phyloP scores from a whole-genome alignment of 192 early-diverging fungal species.

The Dispira simplex region DNA sequence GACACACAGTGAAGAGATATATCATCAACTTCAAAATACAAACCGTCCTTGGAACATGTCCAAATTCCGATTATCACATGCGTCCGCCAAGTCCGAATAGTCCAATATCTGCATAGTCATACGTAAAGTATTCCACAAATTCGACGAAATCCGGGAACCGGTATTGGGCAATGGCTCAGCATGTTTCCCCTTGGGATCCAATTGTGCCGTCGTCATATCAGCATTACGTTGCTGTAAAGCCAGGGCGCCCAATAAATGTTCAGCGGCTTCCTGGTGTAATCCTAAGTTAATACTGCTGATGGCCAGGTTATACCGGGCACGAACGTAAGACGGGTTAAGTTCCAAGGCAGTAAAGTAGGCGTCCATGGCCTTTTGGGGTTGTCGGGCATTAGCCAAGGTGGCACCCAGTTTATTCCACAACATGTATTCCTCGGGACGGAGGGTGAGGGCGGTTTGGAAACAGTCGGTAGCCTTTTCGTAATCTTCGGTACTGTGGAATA shows the following conservation, averaged over 20 bases:
- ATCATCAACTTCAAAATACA: constrained; percentile 48
- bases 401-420: constrained; percentile 97
- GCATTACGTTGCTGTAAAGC: constrained; percentile 53
- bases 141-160: constrained; percentile 34
- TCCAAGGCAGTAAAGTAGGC: constrained; percentile 90
- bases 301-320: constrained; percentile 92
- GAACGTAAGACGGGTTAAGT: constrained; percentile 88
- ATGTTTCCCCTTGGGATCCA: constrained; percentile 18
- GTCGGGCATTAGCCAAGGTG: constrained; percentile 80
- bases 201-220: constrained; percentile 22
- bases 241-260: constrained; percentile 81
- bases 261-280: constrained; percentile 77
- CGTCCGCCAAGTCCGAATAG: constrained; percentile 63
- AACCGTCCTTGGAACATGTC: constrained; percentile 69
- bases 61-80: constrained; percentile 64
- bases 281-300: constrained; percentile 82
- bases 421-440: constrained; percentile 79
- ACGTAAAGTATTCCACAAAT: constrained; percentile 75
- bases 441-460: constrained; percentile 79
- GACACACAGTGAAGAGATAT: no score
- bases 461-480: constrained; percentile 96
- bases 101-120: constrained; percentile 59
- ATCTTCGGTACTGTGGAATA: constrained; percentile 88
- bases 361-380: constrained; percentile 62
- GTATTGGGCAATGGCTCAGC: background rate